phyloP scores from a whole-genome alignment of 352 stramenopile species.

The Phytopythium boreale region DNA sequence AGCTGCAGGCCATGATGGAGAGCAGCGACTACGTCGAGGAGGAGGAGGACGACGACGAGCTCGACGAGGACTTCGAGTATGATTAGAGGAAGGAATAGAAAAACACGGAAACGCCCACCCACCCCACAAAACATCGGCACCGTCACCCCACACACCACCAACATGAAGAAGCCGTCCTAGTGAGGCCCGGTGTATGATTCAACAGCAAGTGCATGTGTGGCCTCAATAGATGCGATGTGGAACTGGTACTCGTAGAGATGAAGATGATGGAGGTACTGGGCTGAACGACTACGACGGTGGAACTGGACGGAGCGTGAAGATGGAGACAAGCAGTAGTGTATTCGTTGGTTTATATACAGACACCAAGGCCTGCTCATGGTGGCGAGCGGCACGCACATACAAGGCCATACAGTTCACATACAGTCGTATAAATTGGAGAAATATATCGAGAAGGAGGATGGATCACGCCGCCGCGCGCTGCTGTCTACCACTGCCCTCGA shows the following conservation, averaged over 20 bases:
- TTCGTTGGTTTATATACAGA: conserved; percentile 7
- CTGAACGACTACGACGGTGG: background rate
- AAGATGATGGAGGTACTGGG: background rate
- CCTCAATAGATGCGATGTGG: background rate
- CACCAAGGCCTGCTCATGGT: background rate
- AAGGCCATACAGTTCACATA: conserved; percentile 3
- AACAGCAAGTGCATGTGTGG: background rate
- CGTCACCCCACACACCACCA: background rate
- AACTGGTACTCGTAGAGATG: too few species aligned
- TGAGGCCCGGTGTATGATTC: background rate
- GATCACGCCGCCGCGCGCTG: background rate
- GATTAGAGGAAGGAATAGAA: conserved; percentile 55
- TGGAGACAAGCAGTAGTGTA: background rate
- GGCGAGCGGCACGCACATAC: conserved; percentile 4
- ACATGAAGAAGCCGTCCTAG: background rate
- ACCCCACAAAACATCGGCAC: background rate
- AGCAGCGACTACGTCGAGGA: conserved; percentile 42
- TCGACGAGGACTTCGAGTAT: conserved; percentile 64
- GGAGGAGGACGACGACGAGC: conserved; percentile 59
- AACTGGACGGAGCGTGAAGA: background rate
- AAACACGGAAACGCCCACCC: conserved; percentile 13
- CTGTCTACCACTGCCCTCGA: background rate
- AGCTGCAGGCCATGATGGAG: conserved; percentile 49
- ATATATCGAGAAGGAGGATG: conserved; percentile 2
- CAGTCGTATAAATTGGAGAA: conserved; percentile 1